Conservation (phyloP, 345 rosid species). For the Raphanus sativus region DNA sequence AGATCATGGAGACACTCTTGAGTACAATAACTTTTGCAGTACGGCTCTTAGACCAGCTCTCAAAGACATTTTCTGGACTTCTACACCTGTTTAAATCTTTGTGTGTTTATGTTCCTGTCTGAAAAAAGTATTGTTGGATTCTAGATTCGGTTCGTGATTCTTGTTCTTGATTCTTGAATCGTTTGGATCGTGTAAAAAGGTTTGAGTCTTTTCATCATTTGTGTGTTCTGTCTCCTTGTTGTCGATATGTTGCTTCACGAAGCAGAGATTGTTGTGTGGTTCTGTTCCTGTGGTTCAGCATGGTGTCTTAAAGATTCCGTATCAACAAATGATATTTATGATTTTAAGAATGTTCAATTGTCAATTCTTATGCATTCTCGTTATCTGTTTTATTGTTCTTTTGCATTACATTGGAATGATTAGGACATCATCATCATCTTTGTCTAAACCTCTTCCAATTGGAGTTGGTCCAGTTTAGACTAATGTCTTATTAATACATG, state of each 20-base stretch:
- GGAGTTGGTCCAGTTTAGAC: background rate
- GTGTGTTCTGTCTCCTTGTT: slow-evolving; percentile 7
- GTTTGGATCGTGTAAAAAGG: slow-evolving; percentile 9
- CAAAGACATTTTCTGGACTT: slow-evolving; percentile 82
- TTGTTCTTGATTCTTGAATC: slow-evolving; percentile 31
- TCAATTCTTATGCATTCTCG: slow-evolving; percentile 17
- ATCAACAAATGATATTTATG: slow-evolving; percentile 16
- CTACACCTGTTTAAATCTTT: slow-evolving; percentile 47
- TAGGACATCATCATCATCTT: slow-evolving; percentile 1
- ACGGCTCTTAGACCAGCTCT: slow-evolving; percentile 88
- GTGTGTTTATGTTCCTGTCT: background rate
- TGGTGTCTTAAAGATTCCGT: slow-evolving; percentile 27
- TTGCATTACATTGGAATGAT: slow-evolving; percentile 25
- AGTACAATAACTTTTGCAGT: slow-evolving; percentile 85
- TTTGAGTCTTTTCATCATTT: background rate
- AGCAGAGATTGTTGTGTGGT: slow-evolving; percentile 13
- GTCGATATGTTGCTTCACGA: slow-evolving; percentile 20
- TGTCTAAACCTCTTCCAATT: background rate
- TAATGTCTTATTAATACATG: background rate
- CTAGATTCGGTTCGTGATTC: slow-evolving; percentile 25
- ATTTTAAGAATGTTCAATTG: slow-evolving; percentile 21
- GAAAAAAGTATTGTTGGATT: background rate
- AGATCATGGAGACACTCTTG: slow-evolving; percentile 82
- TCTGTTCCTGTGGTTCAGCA: slow-evolving; percentile 3
- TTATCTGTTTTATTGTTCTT: background rate